A percentile compares a stretch with the other conserved stretches of the same genome.
phyloP scores from a whole-genome alignment of 2,329 filamentous ascomycete genomes.

The Apiospora phragmitis region DNA sequence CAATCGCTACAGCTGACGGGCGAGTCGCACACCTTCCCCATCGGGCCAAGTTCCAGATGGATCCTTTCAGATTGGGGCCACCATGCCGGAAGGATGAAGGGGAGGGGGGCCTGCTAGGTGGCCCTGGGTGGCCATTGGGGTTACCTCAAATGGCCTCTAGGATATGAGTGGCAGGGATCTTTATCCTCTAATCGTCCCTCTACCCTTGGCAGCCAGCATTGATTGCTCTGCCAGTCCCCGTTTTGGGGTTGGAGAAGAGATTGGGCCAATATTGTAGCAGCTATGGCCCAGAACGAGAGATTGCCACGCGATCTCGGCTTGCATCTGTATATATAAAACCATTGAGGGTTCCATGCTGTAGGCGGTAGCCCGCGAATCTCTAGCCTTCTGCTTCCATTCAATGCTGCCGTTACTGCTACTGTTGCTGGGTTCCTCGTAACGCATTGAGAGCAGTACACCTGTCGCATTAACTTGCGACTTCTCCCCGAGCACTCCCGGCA shows the following conservation, averaged over 20 bases:
- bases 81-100: background rate
- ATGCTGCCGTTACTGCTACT: background rate
- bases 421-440: background rate
- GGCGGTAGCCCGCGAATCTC: background rate
- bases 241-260: conserved; percentile 6
- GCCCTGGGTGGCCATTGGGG: background rate
- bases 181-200: background rate
- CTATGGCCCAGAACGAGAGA: conserved; percentile 3
- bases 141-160: background rate
- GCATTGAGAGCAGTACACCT: background rate
- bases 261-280: conserved; percentile 1
- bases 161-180: background rate
- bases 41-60: background rate
- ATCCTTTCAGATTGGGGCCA: background rate
- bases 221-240: background rate
- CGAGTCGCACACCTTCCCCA: background rate
- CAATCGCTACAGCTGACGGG: background rate
- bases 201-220: background rate
- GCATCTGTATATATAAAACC: conserved; percentile 4
- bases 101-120: background rate
- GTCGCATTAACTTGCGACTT: conserved; percentile 3
- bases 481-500: background rate
- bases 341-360: background rate
- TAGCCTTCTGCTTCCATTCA: background rate
- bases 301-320: background rate